Conservation (phyloP, 2,329 filamentous ascomycete genomes). For the Neofusicoccum sp. region DNA sequence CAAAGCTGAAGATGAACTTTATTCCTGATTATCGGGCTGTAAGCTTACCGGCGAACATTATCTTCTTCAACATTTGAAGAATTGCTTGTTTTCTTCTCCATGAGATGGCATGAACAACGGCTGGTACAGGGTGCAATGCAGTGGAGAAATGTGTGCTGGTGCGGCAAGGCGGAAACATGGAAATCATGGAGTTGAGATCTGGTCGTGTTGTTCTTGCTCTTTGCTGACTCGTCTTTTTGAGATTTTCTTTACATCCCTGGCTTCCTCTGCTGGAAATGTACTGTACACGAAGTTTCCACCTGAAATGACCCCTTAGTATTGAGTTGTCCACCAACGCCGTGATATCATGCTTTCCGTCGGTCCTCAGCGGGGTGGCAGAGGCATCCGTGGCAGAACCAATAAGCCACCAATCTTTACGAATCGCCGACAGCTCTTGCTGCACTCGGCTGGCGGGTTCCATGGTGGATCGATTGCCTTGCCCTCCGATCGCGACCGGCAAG, state of each 20-base stretch:
- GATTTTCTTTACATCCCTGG: neutral
- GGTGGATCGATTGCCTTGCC: neutral
- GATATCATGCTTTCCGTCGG: conserved; percentile 8
- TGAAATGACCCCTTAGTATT: neutral
- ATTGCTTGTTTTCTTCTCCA: too few species aligned
- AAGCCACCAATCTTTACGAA: neutral
- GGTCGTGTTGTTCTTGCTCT: neutral
- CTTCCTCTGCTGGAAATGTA: neutral
- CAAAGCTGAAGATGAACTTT: too few species aligned
- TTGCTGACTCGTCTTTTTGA: neutral
- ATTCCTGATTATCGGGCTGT: too few species aligned
- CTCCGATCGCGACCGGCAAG: neutral
- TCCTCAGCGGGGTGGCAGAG: too few species aligned
- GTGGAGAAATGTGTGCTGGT: neutral
- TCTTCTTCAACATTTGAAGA: too few species aligned
- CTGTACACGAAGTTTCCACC: conserved; percentile 4
- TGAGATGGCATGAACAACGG: too few species aligned
- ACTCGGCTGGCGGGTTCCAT: neutral
- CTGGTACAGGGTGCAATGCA: too few species aligned
- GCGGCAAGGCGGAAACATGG: too few species aligned
- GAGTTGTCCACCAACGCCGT: conserved; percentile 16
- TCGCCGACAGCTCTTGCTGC: too few species aligned
- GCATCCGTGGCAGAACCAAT: neutral
- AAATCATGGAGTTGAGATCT: neutral
- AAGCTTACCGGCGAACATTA: too few species aligned